A percentile compares a stretch with the other conserved stretches of the same genome.
Conservation (phyloP, 768 basidiomycete species). For the Dioszegia aurantiaca region DNA sequence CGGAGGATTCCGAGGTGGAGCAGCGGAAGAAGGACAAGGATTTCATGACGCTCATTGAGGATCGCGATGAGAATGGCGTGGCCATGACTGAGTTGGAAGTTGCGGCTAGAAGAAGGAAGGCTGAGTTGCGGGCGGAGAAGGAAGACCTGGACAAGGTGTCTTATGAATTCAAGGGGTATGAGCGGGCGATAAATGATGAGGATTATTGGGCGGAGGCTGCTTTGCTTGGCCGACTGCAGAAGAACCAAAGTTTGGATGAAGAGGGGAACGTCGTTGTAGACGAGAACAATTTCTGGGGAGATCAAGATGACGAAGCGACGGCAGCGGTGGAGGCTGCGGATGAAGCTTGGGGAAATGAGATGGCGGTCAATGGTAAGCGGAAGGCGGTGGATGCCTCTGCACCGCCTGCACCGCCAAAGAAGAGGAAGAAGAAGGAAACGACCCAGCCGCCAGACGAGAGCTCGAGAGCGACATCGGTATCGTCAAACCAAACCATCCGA, state of each 20-base stretch:
- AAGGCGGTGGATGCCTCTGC: background rate
- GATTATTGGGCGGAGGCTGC: too few species aligned
- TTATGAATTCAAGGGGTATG: slow-evolving; percentile 3
- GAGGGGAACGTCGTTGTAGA: background rate
- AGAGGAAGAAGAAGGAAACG: background rate
- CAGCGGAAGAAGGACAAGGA: slow-evolving; percentile 2
- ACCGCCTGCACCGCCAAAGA: background rate
- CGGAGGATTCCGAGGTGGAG: slow-evolving; percentile 4
- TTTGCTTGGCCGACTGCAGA: too few species aligned
- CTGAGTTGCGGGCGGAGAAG: background rate
- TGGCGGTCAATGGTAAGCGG: background rate
- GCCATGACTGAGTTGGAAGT: background rate
- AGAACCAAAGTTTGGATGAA: background rate
- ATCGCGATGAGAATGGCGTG: background rate
- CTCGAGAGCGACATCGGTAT: too few species aligned
- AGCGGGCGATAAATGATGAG: background rate
- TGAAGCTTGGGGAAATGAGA: background rate
- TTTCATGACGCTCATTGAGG: background rate
- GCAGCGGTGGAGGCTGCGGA: background rate
- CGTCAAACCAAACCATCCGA: too few species aligned
- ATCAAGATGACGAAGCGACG: background rate
- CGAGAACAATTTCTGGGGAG: background rate
- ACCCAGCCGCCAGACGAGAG: too few species aligned
- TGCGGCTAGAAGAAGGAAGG: background rate
- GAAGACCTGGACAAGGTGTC: background rate